Evolutionary conservation across 2,329 filamentous ascomycete species (phyloP).

Genomic region (Oidium heveae): DNA sequence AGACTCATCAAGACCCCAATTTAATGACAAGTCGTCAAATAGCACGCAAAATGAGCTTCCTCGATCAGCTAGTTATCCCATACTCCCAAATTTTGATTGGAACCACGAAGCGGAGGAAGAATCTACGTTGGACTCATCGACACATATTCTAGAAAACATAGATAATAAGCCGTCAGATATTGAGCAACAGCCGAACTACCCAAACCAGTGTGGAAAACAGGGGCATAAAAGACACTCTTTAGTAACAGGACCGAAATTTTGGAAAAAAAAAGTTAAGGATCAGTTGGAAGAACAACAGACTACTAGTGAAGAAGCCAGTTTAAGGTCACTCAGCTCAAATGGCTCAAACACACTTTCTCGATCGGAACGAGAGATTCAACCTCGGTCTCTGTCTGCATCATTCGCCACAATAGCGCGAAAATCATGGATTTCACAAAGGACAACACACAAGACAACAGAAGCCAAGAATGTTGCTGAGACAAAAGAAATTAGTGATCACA

Average conservation of each 20-base stretch:
- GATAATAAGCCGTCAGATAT: constrained; percentile 1
- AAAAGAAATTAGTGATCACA: neutral
- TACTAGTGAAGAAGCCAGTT: constrained; percentile 4
- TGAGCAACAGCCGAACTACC: constrained; percentile 3
- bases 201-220: constrained; percentile 6
- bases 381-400: constrained; percentile 22
- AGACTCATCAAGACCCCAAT: constrained; percentile 9
- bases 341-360: constrained; percentile 14
- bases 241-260: constrained; percentile 14
- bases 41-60: constrained; percentile 15
- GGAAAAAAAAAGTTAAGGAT: constrained; percentile 13
- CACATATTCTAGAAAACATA: constrained; percentile 1
- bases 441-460: constrained; percentile 5
- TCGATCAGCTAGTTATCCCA: constrained; percentile 31
- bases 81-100: constrained; percentile 19
- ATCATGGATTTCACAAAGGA: constrained; percentile 19
- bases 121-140: constrained; percentile 6
- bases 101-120: constrained; percentile 6
- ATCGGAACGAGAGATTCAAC: constrained; percentile 14
- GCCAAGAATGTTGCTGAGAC: constrained; percentile 1
- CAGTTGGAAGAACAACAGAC: constrained; percentile 11
- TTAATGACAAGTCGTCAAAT: constrained; percentile 5
- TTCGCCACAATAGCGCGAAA: constrained; percentile 24
- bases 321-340: constrained; percentile 15
- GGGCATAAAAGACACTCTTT: constrained; percentile 13